Conservation (phyloP, 2,329 filamentous ascomycete species). For the Botrytis elliptica region DNA sequence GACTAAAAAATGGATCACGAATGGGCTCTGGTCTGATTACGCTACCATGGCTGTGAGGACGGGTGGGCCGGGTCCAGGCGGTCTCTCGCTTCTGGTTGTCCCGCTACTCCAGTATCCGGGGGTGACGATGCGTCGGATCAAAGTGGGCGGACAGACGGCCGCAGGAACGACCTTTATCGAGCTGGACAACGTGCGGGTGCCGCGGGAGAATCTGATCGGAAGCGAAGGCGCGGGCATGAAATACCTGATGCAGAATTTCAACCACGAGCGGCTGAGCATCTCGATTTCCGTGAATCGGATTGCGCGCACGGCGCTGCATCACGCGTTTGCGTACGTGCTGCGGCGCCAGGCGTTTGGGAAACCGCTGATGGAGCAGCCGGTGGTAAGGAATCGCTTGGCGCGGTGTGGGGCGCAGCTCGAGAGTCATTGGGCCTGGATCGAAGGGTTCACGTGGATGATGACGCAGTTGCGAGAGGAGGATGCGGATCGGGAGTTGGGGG, state of each 20-base stretch:
- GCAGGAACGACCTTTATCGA: not conserved
- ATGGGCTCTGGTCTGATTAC: slow-evolving; percentile 69
- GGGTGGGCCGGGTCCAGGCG: slow-evolving; percentile 49
- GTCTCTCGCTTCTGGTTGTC: not conserved
- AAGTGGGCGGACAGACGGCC: not conserved
- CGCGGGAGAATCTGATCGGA: not conserved
- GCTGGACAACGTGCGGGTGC: not conserved
- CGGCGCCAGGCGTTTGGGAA: not conserved
- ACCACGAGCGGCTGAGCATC: not conserved
- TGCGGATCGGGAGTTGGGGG: slow-evolving; percentile 65
- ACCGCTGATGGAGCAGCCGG: not conserved
- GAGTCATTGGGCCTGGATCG: slow-evolving; percentile 69
- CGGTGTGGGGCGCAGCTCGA: slow-evolving; percentile 53
- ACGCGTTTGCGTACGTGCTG: not conserved
- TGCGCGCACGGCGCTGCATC: not conserved
- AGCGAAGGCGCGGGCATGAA: not conserved
- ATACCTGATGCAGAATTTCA: not conserved
- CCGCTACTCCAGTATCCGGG: not conserved
- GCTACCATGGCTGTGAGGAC: slow-evolving; percentile 69
- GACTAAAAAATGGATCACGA: slow-evolving; percentile 73
- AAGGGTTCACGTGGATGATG: slow-evolving; percentile 69
- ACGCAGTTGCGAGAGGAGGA: slow-evolving; percentile 57
- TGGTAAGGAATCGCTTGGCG: not conserved
- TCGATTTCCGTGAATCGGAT: not conserved
- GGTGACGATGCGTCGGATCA: not conserved